Evolutionary conservation across 2,329 filamentous ascomycete species (phyloP).

Genomic region (Penicillium sclerotiorum): DNA sequence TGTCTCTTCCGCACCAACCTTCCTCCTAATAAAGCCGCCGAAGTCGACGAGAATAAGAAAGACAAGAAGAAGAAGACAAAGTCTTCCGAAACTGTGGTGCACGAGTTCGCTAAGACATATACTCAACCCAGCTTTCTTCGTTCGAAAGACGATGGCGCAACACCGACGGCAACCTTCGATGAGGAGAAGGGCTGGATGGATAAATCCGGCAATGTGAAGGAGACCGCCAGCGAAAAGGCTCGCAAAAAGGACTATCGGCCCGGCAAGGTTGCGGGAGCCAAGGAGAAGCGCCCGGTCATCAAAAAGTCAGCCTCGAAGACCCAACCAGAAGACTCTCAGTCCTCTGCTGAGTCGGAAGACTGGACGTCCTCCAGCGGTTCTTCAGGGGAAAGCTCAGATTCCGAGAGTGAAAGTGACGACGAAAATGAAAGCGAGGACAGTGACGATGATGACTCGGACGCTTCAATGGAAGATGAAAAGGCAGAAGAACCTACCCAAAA

Average conservation of each 20-base stretch:
- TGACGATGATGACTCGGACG: slow-evolving; percentile 32
- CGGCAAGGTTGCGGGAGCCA: slow-evolving; percentile 33
- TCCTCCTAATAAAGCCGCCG: slow-evolving; percentile 57
- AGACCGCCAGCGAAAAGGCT: slow-evolving; percentile 32
- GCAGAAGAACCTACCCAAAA: slow-evolving; percentile 11
- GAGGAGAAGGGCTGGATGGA: slow-evolving; percentile 90
- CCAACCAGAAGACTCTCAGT: slow-evolving; percentile 15
- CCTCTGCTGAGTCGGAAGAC: slow-evolving; percentile 31
- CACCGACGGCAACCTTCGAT: slow-evolving; percentile 66
- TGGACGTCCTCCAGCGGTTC: slow-evolving; percentile 43
- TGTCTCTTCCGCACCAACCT: slow-evolving; percentile 82
- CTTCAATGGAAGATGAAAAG: slow-evolving; percentile 27
- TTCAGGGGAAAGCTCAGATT: slow-evolving; percentile 31
- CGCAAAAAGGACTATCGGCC: slow-evolving; percentile 33
- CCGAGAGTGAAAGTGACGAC: slow-evolving; percentile 5
- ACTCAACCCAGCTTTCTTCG: slow-evolving; percentile 84
- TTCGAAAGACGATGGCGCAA: slow-evolving; percentile 48
- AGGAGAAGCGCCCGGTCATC: slow-evolving; percentile 28
- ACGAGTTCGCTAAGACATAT: slow-evolving; percentile 85
- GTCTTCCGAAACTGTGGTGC: slow-evolving; percentile 69
- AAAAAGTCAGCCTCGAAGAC: slow-evolving; percentile 13
- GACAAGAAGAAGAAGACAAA: slow-evolving; percentile 62
- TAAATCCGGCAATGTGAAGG: slow-evolving; percentile 71
- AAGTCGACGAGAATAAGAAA: slow-evolving; percentile 30
- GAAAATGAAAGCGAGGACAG: slow-evolving; percentile 27